Evolutionary conservation across 2,329 filamentous ascomycete species (phyloP).

Genomic region (Colletotrichum tropicicola): DNA sequence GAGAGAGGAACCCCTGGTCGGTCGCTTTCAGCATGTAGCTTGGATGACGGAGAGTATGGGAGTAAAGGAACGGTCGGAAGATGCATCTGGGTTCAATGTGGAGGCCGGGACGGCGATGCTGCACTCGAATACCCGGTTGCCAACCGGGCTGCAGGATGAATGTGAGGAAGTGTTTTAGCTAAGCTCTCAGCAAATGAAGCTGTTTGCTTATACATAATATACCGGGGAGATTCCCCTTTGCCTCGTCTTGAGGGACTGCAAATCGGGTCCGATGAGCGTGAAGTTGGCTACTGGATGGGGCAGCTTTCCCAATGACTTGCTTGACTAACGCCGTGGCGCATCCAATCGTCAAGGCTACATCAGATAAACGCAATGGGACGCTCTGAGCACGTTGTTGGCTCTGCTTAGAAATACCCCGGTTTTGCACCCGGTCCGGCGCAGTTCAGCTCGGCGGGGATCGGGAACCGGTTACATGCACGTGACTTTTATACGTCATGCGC

Average conservation of each 20-base stretch:
- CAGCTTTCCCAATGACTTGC: too few species aligned
- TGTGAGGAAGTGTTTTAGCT: constrained; percentile 6
- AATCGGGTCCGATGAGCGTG: not conserved
- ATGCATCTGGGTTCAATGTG: constrained; percentile 10
- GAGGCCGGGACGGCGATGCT: not conserved
- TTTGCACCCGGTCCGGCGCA: not conserved
- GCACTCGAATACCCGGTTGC: constrained; percentile 3
- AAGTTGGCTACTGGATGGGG: too few species aligned
- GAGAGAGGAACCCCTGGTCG: constrained; percentile 29
- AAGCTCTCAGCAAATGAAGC: constrained; percentile 21
- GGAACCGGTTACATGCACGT: constrained; percentile 9
- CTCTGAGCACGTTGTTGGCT: not conserved
- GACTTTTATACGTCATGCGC: constrained; percentile 30
- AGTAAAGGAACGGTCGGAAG: not conserved
- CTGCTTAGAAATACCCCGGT: constrained; percentile 9
- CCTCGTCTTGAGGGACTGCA: not conserved
- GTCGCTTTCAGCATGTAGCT: constrained; percentile 31
- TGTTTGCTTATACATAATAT: constrained; percentile 28
- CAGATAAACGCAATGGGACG: not conserved
- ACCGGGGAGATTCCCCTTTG: constrained; percentile 3
- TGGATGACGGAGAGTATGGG: constrained; percentile 25
- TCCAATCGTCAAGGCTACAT: too few species aligned
- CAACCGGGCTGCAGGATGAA: not conserved
- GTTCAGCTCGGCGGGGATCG: constrained; percentile 6
- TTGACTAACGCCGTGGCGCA: too few species aligned